Evolutionary conservation across 257 asterid genomes (phyloP).

Genomic region (Nicotiana noctiflora): DNA sequence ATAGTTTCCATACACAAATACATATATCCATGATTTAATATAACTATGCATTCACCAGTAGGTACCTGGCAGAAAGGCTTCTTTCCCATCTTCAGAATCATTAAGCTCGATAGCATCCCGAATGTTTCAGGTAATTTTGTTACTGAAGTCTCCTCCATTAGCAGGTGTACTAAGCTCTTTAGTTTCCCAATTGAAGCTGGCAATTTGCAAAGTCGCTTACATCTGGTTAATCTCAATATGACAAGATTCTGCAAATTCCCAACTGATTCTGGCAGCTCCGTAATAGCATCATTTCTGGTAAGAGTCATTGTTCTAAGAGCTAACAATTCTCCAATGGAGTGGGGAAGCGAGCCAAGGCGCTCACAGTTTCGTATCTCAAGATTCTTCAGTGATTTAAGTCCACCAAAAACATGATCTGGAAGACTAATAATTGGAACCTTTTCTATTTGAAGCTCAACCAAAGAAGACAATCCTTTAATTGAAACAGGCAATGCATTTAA

Average conservation of each 20-base stretch:
- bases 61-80: conserved; percentile 5
- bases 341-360: conserved; percentile 18
- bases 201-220: conserved; percentile 15
- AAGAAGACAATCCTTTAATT: conserved; percentile 16
- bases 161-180: conserved; percentile 15
- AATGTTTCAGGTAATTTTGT: conserved; percentile 21
- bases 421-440: conserved; percentile 7
- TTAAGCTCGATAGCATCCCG: conserved; percentile 25
- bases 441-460: conserved; percentile 24
- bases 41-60: not conserved
- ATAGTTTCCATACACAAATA: no score
- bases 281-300: conserved; percentile 19
- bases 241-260: conserved; percentile 20
- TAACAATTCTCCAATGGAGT: conserved; percentile 21
- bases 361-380: conserved; percentile 24
- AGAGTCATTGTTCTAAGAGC: conserved; percentile 17
- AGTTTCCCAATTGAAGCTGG: conserved; percentile 21
- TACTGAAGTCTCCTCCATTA: conserved; percentile 21
- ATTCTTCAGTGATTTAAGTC: conserved; percentile 20
- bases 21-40: no score
- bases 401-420: conserved; percentile 17
- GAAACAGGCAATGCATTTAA: conserved; percentile 18
- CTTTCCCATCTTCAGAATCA: conserved; percentile 22
- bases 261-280: conserved; percentile 23
- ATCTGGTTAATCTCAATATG: conserved; percentile 16